phyloP scores from a whole-genome alignment of 2,329 filamentous ascomycete genomes.

The Aspergillus alliaceus region DNA sequence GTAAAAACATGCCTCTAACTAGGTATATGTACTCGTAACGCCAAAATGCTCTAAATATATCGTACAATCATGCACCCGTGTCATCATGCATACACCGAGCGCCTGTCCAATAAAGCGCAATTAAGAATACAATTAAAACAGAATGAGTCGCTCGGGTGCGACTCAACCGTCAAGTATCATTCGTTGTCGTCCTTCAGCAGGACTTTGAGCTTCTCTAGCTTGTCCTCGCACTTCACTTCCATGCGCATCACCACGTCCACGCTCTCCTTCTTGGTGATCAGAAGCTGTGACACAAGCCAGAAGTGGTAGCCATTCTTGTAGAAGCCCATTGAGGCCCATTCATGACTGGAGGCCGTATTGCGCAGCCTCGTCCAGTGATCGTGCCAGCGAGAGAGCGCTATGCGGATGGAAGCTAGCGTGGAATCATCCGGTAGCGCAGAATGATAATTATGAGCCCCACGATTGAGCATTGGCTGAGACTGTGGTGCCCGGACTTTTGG shows the following conservation, averaged over 20 bases:
- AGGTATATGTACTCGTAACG: neutral
- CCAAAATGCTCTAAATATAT: neutral
- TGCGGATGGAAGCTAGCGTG: slow-evolving; percentile 31
- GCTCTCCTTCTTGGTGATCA: slow-evolving; percentile 43
- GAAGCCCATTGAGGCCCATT: slow-evolving; percentile 44
- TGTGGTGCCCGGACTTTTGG: slow-evolving; percentile 10
- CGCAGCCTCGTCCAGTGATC: slow-evolving; percentile 38
- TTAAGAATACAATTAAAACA: slow-evolving; percentile 1
- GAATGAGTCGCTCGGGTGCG: neutral
- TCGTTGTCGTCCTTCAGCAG: slow-evolving; percentile 38
- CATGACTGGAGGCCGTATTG: slow-evolving; percentile 30
- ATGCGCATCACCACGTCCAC: slow-evolving; percentile 46
- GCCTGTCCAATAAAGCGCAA: neutral
- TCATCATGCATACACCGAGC: neutral
- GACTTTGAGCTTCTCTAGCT: slow-evolving; percentile 42
- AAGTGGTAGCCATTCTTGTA: slow-evolving; percentile 45
- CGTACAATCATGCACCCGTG: slow-evolving; percentile 9
- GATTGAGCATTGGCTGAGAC: slow-evolving; percentile 5
- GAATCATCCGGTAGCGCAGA: slow-evolving; percentile 30
- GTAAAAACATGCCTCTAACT: neutral
- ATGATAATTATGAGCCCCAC: slow-evolving; percentile 1
- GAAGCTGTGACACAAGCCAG: slow-evolving; percentile 44
- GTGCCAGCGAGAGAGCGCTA: slow-evolving; percentile 39
- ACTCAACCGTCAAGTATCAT: slow-evolving; percentile 11
- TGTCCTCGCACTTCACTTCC: slow-evolving; percentile 47